Evolutionary conservation across 2,329 filamentous ascomycete species (phyloP).

Genomic region (Chrysosporium queenslandicum): DNA sequence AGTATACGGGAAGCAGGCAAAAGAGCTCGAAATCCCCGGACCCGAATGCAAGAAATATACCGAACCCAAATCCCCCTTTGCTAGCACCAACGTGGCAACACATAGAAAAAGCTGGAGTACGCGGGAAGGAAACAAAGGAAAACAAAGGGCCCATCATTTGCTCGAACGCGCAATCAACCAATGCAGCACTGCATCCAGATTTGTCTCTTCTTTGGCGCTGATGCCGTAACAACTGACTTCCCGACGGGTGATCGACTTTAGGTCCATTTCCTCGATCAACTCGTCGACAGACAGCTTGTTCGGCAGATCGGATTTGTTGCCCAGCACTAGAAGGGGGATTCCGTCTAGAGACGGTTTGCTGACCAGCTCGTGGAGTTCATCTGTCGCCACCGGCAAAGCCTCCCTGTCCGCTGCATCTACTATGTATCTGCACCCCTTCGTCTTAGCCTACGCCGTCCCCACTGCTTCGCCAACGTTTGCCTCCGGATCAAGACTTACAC

Average conservation of each 20-base stretch:
- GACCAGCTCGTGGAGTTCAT: slow-evolving; percentile 85
- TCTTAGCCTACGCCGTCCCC: slow-evolving; percentile 12
- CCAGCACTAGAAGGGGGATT: slow-evolving; percentile 86
- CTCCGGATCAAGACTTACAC: slow-evolving; percentile 46
- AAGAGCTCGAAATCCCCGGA: background rate
- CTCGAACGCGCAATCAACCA: slow-evolving; percentile 88
- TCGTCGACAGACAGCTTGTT: slow-evolving; percentile 88
- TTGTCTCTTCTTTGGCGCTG: slow-evolving; percentile 97
- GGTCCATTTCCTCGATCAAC: slow-evolving; percentile 81
- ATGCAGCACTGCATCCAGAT: slow-evolving; percentile 90
- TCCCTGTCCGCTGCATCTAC: slow-evolving; percentile 86
- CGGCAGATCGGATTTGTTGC: slow-evolving; percentile 94
- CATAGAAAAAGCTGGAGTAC: background rate
- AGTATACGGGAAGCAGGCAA: too few relatives aligned
- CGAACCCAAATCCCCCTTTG: background rate
- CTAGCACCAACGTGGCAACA: background rate
- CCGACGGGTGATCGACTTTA: slow-evolving; percentile 78
- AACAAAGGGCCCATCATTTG: slow-evolving; percentile 42
- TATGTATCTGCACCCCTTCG: slow-evolving; percentile 57
- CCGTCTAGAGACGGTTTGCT: slow-evolving; percentile 73
- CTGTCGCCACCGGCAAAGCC: slow-evolving; percentile 71
- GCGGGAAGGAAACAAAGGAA: background rate
- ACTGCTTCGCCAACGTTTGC: background rate
- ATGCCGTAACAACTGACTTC: slow-evolving; percentile 99
- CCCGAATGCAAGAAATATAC: slow-evolving; percentile 2